Conservation (phyloP, 306 rosid species). For the Vachellia collinsii region DNA sequence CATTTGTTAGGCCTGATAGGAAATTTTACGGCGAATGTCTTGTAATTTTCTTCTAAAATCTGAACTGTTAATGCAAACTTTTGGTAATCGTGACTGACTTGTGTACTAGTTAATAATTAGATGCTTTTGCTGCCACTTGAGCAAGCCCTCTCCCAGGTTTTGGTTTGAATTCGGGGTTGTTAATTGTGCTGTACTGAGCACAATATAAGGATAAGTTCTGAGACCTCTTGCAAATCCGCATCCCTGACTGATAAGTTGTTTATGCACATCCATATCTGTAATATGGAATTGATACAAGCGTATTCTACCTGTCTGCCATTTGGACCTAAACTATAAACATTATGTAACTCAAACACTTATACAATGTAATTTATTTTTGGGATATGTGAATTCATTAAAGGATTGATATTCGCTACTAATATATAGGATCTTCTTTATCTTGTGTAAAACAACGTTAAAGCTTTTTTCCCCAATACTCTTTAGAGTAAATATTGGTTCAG, state of each 20-base stretch:
- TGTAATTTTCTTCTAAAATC: slow-evolving; percentile 3
- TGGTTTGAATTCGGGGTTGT: not conserved
- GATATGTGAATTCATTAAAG: not conserved
- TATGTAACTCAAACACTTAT: not conserved
- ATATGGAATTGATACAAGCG: not conserved
- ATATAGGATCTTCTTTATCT: not conserved
- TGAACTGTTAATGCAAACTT: not conserved
- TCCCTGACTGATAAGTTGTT: not conserved
- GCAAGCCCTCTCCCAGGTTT: not conserved
- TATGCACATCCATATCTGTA: not conserved
- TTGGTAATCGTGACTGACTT: not conserved
- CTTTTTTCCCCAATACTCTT: not conserved
- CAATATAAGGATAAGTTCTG: not conserved
- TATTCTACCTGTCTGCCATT: not conserved
- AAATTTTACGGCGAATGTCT: not conserved
- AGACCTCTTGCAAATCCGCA: not conserved
- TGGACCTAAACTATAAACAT: not conserved
- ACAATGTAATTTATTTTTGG: not conserved
- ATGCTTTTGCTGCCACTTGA: not conserved
- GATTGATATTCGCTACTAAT: not conserved
- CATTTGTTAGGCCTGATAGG: slow-evolving; percentile 1
- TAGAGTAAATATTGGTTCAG: not conserved
- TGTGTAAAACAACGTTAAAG: not conserved
- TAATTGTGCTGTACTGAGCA: not conserved
- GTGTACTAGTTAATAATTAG: not conserved